Evolutionary conservation across 805 yeast species (phyloP).

Genomic region (Nakazawaea populi): DNA sequence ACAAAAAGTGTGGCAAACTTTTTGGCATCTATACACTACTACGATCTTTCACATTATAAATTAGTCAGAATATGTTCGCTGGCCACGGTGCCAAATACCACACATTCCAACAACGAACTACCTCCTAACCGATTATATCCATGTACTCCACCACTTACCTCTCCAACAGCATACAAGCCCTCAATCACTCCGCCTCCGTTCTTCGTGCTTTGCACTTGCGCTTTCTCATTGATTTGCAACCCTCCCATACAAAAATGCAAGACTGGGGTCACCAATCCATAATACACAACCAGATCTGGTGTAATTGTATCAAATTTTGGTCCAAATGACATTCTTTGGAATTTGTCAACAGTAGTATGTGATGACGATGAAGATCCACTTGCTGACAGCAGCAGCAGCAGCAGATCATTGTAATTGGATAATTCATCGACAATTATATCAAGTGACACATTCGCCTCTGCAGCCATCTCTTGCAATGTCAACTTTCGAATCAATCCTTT

Average conservation of each 20-base stretch:
- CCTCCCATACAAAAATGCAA: constrained; percentile 52
- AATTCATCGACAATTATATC: constrained; percentile 20
- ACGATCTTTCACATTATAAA: too few relatives aligned
- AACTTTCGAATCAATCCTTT: constrained; percentile 27
- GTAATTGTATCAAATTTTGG: constrained; percentile 10
- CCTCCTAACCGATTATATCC: constrained; percentile 60
- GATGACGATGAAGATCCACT: too few relatives aligned
- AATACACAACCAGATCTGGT: constrained; percentile 24
- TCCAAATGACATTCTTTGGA: constrained; percentile 29
- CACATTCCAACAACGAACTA: constrained; percentile 52
- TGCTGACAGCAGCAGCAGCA: not conserved
- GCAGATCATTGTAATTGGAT: not conserved
- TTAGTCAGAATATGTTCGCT: not conserved
- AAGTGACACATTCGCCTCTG: constrained; percentile 18
- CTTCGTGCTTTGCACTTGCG: constrained; percentile 29
- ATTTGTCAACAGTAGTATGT: constrained; percentile 20
- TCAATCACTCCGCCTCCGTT: constrained; percentile 19
- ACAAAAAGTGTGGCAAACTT: not conserved
- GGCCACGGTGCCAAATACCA: constrained; percentile 51
- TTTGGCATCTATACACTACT: not conserved
- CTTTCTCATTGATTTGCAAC: constrained; percentile 20
- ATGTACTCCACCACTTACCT: constrained; percentile 66
- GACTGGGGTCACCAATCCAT: constrained; percentile 54
- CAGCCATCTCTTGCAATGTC: constrained; percentile 24
- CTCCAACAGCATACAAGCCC: constrained; percentile 63